Base-by-base conservation (phyloP, 805 yeast species). In the Maudiozyma bulderi region DNA sequence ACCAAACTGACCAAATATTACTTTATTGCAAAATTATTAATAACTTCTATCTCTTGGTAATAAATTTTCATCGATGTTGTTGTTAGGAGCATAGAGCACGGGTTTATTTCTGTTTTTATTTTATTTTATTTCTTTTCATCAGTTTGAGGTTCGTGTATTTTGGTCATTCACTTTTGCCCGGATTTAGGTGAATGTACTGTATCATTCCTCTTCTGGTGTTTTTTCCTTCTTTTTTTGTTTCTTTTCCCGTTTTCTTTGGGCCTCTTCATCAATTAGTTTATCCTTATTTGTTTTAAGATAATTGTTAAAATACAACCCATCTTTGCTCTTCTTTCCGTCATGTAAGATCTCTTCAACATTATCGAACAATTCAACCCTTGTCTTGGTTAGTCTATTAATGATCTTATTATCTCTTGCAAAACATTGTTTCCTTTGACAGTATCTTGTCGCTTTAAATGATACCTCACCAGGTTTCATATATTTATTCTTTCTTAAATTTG, bases 391-490 rank as follows among this genome's bases (percentile, higher is more conserved):
- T 53, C 80, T 71, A 56, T 83, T 84, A 38, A 86, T 61, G 2
- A 82, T 69, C 5, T 76, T 66, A 57, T 81, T 84, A 43, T 81
- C 81, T 54, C 81, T 73, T 38, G 73, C 73, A 46, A 72, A 75
- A 33, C 86, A 75, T 52, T 71, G 73, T 32, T 78, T 65, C 52
- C 77, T 74, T 52, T 70, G 75, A 28, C 83, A 80, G 46, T 69
- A 66, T 52, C 75, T 77, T 2, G 72, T 73, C 50, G 82, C 79
- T 50, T 81, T 76, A 64, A 84, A 86, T 1, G 86, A 77, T 6
- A 86, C 95, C 45, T 87, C 86, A 4, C 95, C 95, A 5, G 77
- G 78, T 44, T 78, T 87, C 93, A 84, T 85, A 32, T 77, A 76
- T 11, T 82, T 82, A 46, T 78, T 78, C 54, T 82, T 82, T 40